Evolutionary conservation across 2,329 filamentous ascomycete species (phyloP).

Genomic region (Aspergillus latus): DNA sequence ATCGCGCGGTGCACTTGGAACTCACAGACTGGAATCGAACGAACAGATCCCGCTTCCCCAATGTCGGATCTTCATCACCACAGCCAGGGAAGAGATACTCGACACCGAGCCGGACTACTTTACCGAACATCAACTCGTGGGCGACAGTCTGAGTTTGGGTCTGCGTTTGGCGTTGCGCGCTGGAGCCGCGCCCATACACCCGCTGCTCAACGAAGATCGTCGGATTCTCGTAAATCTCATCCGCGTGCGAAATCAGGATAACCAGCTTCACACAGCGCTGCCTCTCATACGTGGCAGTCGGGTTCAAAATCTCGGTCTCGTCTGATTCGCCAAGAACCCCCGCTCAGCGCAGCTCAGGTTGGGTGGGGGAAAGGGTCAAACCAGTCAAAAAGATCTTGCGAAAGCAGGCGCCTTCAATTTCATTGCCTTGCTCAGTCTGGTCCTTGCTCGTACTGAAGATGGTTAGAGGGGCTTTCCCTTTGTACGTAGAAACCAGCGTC

Average conservation of each 20-base stretch:
- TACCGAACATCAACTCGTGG: neutral
- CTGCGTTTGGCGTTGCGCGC: no score
- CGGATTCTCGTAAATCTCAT: neutral
- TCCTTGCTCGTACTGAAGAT: conserved; percentile 2
- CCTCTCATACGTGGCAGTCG: neutral
- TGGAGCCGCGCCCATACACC: neutral
- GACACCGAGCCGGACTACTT: neutral
- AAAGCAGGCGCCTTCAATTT: neutral
- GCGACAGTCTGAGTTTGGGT: neutral
- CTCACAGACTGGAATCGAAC: conserved; percentile 4
- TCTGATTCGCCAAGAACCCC: neutral
- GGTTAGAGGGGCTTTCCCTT: neutral
- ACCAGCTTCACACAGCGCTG: neutral
- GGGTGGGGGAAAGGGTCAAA: neutral
- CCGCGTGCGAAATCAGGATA: neutral
- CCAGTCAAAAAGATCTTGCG: conserved; percentile 4
- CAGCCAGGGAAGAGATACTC: conserved; percentile 5
- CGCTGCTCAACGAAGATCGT: neutral
- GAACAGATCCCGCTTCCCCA: conserved; percentile 1
- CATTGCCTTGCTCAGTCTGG: neutral
- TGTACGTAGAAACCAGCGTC: neutral
- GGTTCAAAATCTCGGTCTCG: neutral
- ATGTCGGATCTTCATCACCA: neutral
- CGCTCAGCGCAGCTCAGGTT: neutral
- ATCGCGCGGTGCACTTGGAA: neutral